A percentile compares a stretch with the other conserved stretches of the same genome.
Conservation (phyloP, 2,329 filamentous ascomycete species). For the Fonsecaea multimorphosa region DNA sequence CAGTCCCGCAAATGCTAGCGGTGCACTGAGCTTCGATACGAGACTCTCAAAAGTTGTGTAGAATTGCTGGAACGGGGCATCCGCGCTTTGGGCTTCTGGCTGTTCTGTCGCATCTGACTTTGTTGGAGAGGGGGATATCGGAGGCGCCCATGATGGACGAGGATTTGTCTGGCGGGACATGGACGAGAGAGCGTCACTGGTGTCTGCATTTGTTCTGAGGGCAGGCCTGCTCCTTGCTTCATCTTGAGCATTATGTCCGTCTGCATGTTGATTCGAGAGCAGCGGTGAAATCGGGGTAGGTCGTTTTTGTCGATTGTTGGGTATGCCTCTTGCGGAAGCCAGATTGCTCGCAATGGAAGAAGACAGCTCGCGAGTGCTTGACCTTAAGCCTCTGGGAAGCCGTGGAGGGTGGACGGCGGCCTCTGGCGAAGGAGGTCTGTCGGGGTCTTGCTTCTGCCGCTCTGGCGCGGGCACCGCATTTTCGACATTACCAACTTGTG, state of each 20-base stretch:
- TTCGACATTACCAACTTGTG: constrained; percentile 3
- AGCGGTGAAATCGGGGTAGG: constrained; percentile 73
- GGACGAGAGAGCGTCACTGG: constrained; percentile 15
- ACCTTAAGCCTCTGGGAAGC: constrained; percentile 49
- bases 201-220: constrained; percentile 20
- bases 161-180: constrained; percentile 19
- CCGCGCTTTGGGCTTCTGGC: constrained; percentile 49
- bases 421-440: constrained; percentile 43
- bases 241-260: constrained; percentile 68
- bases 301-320: constrained; percentile 53
- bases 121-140: constrained; percentile 42
- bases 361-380: constrained; percentile 69
- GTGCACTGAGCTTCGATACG: constrained; percentile 86
- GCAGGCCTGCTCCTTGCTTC: constrained; percentile 17
- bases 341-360: constrained; percentile 89
- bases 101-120: constrained; percentile 43
- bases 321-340: constrained; percentile 82
- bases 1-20: constrained; percentile 89
- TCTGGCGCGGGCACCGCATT: constrained; percentile 8
- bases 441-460: constrained; percentile 33
- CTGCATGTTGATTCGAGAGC: constrained; percentile 74
- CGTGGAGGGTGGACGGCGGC: constrained; percentile 48
- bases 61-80: constrained; percentile 87
- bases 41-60: constrained; percentile 90
- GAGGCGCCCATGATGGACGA: constrained; percentile 38